Evolutionary conservation across 495 filamentous ascomycete genomes (phyloP), one percentile per base, ranked within the genome.

Genomic region (Terfezia claveryi): DNA sequence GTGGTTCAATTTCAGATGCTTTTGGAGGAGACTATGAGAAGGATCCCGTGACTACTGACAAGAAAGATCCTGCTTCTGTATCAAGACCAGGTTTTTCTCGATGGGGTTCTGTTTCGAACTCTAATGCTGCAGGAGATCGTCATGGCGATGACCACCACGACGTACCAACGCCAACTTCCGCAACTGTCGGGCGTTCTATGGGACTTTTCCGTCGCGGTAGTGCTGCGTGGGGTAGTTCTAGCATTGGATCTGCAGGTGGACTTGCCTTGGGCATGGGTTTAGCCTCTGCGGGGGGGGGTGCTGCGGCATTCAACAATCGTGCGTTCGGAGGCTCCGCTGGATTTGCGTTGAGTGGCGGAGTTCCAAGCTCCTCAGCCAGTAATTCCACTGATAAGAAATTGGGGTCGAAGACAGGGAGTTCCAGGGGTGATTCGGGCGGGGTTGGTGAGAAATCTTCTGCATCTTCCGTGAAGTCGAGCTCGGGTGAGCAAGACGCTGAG

Each of bases 51-150:
- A 5, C 41, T 8, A 4, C 8, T 14, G 41, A 46, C 12, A 46
- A 46, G 41, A 32, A 51, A 23, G 23, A 32, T 23, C n/a, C n/a
- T 20, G 11, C 0, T 5, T n/a, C 44, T n/a, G 44, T 6, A 5
- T 12, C 16, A 20, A 20, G 50, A 6, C 50, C n/a, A 20, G 27
- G 23, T 27, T 66, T 65, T 38, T 50, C 64, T 58, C 53, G 76
- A 73, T 56, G 78, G 76, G 56, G 69, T 67, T 64, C 32, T 16
- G 54, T 68, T 23, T 74, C 77, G 52, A 63, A 54, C 68, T 57
- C 57, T 14, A 68, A 68, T 23, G 68, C 72, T 9, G 56, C 69
- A 23, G 59, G 57, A 10, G 63, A 65, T 36, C 41, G 41, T 9
- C 17, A 14, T 20, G 4, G 17, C 12, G 63, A 65, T 20, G 63